These are phyloP conservation scores for Psilocybe tampanensis DNA, from an alignment of 768 basidiomycete species.

Conservation along the genomic window DNA sequence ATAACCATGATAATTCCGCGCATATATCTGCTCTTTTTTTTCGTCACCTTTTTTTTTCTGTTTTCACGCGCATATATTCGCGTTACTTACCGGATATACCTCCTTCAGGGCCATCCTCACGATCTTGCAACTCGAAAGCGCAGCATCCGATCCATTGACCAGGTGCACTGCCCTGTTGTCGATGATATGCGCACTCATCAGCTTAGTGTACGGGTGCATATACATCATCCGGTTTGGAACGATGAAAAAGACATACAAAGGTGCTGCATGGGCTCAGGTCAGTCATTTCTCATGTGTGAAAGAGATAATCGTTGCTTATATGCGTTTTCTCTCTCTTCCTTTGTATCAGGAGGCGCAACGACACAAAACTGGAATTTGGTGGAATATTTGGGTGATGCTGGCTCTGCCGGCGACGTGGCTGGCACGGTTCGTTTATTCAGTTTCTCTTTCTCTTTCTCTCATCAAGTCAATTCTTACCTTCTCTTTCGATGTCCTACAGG, in stretches of 20 bases:
- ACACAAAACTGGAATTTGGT: conserved; percentile 28
- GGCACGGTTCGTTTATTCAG: conserved; percentile 47
- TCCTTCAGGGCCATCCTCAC: conserved; percentile 30
- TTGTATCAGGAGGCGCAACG: conserved; percentile 55
- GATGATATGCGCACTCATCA: conserved; percentile 59
- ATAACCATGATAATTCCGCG: no score
- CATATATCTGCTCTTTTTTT: no score
- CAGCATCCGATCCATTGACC: conserved; percentile 51
- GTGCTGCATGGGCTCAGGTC: conserved; percentile 54
- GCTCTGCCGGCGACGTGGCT: conserved; percentile 68
- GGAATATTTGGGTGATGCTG: conserved; percentile 74
- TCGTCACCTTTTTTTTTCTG: neutral
- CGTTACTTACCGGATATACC: neutral
- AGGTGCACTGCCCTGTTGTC: conserved; percentile 59
- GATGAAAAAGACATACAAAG: conserved; percentile 64
- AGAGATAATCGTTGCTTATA: no score
- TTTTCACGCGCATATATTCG: neutral
- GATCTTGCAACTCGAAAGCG: conserved; percentile 35
- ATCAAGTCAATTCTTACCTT: neutral
- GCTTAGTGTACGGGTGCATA: conserved; percentile 59
- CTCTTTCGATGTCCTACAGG: conserved; percentile 29
- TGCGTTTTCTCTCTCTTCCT: no score
- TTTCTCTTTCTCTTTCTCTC: neutral
- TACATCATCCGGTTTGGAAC: conserved; percentile 63
- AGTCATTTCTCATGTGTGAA: conserved; percentile 30